Evolutionary conservation across 371 early-diverging fungal species (phyloP), one percentile per base, ranked within the genome.

Genomic region (Synchytrium microbalum): DNA sequence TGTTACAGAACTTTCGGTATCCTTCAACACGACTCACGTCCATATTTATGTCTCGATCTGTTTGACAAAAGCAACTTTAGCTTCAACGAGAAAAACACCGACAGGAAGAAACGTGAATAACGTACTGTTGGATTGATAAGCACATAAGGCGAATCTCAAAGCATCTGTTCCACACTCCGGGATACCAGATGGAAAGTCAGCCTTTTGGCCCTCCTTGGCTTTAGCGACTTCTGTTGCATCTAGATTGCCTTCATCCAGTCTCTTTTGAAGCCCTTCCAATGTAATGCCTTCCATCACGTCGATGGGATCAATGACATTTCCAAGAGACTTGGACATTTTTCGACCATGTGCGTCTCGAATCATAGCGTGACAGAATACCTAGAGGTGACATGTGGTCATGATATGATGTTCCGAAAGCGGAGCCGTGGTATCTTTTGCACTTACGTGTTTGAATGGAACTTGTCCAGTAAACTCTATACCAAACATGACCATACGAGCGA

Each of bases 401-500:
- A 16, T 16, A 51, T 16, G n/a, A 51, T 51, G n/a, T 51, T 16
- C 52, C 52, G 16, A 51, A 23, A 58, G 14, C n/a, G n/a, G n/a
- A n/a, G n/a, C n/a, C n/a, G n/a, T 38, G 46, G 46, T 10, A 38
- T 38, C 46, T 38, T n/a, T n/a, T n/a, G 29, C 52, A 69, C 64
- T 58, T 14, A 93, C 91, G 72, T 91, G 86, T 52, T 87, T 84
- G 79, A 99, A 99, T 13, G 99, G 99, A 32, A 92, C 86, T 70
- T 91, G 73, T 26, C 94, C 96, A 2, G 96, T 96, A 62, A 99
- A 78, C 73, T 96, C 91, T 64, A 93, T 86, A 69, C 96, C 92
- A 62, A 99, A 74, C 99, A 99, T 99, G 33, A 98, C 97, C 99
- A 99, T 99, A 67, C 99, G 86, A 2, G 99, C 99, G 38, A 99